Conservation (phyloP, 352 stramenopile genomes). For the Phytophthora constricta region DNA sequence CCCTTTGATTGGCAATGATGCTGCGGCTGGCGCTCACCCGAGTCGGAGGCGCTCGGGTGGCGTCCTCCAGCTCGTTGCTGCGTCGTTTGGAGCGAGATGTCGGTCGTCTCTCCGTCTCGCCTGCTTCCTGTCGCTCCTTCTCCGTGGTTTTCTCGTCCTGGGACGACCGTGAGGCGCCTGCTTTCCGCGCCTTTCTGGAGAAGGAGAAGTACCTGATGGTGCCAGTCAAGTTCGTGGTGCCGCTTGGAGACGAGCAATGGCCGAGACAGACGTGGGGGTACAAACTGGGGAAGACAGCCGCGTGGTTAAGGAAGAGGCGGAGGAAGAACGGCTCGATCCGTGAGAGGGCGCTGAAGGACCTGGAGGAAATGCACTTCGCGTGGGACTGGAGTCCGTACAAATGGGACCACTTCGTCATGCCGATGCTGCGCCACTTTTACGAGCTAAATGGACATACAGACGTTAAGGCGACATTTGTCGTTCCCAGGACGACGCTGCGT, state of each 20-base stretch:
- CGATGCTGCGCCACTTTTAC: slow-evolving; percentile 5
- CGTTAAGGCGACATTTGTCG: slow-evolving; percentile 69
- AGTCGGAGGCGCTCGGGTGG: background rate
- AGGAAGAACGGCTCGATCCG: background rate
- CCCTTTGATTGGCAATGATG: too few species aligned
- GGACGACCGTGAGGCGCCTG: background rate
- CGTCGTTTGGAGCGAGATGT: background rate
- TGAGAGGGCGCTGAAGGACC: background rate
- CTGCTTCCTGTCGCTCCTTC: background rate
- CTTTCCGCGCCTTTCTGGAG: slow-evolving; percentile 15
- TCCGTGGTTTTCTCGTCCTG: background rate
- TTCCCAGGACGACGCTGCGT: slow-evolving; percentile 16
- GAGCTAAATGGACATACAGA: slow-evolving; percentile 22
- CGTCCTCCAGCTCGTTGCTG: background rate
- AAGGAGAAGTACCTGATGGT: slow-evolving; percentile 12
- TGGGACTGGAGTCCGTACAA: slow-evolving; percentile 8
- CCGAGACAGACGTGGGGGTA: slow-evolving; percentile 9
- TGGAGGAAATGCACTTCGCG: slow-evolving; percentile 16
- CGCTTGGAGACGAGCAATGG: background rate
- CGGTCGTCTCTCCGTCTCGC: background rate
- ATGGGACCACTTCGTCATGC: slow-evolving; percentile 20
- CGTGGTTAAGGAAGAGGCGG: slow-evolving; percentile 14
- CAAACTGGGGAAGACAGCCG: slow-evolving; percentile 12
- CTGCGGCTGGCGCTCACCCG: background rate
- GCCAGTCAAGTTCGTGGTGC: slow-evolving; percentile 10